Evolutionary conservation across 768 basidiomycete species (phyloP), one percentile per base, ranked within the genome.

Genomic region (Pilatotrama ljubarskyi): DNA sequence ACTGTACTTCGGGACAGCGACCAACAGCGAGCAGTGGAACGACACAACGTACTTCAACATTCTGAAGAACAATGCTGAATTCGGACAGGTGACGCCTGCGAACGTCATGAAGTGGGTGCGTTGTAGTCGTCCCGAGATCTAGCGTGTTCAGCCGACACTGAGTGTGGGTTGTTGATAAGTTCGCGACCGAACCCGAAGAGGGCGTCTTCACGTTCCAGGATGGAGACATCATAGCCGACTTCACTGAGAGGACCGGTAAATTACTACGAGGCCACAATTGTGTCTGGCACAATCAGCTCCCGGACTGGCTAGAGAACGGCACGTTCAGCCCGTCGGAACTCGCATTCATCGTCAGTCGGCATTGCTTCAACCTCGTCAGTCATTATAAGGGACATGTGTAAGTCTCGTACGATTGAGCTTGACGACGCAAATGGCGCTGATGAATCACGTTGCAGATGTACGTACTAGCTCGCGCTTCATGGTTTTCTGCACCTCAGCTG

Each of bases 381-480:
- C 82, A 80, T 58, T 85, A 80, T 65, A 77, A 74, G 63, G 84
- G 84, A 20, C 66, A 82, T 68, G 75, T 84, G 77, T 84, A 64
- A 64, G 73, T 63, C 29, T 26, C 18, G 38, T 17, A n/a, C n/a
- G n/a, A n/a, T n/a, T 37, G 5, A 26, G 1, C 41, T 36, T 17
- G 20, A 5, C 17, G 11, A 7, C 15, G 8, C 25, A 10, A 26
- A 15, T 40, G 25, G 13, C 10, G 5, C 26, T 25, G 17, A n/a
- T 25, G 5, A 5, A 44, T 6, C 32, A 3, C 3, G 15, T 14
- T 54, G 5, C n/a, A 51, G 65, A 18, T 71, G 65, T 65, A 57
- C 51, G 64, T 64, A 22, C 35, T 1, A 2, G n/a, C 46, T 13
- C 4, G 1, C 14, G 2, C 17, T 17, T 5, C 8, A 6, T 36